Percentiles rank a stretch among this genome's conserved stretches.
These are phyloP conservation scores for Coemansia sp. DNA, from an alignment of 192 early-diverging fungal species.

Conservation along the genomic window DNA sequence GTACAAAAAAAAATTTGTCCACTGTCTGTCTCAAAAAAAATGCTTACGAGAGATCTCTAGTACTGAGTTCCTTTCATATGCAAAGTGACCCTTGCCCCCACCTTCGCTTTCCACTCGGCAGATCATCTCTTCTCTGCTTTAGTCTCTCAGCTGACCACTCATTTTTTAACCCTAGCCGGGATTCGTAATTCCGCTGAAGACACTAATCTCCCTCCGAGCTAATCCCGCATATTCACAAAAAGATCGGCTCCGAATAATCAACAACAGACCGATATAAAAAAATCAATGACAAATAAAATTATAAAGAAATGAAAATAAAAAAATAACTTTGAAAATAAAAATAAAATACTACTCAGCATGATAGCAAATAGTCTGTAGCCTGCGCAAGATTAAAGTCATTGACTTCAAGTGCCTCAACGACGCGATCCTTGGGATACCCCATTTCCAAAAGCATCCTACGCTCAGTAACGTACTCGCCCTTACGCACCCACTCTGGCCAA, in stretches of 20 bases:
- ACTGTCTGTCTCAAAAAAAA: no score
- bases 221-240: neutral
- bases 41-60: neutral
- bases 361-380: conserved; percentile 56
- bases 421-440: conserved; percentile 57
- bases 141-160: neutral
- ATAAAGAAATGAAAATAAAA: neutral
- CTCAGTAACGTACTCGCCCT: conserved; percentile 43
- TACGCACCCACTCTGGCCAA: conserved; percentile 54
- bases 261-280: neutral
- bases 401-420: conserved; percentile 58
- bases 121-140: neutral
- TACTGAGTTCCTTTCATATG: neutral
- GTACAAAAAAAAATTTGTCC: no score
- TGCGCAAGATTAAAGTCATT: conserved; percentile 58
- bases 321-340: neutral
- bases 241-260: neutral
- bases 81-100: neutral
- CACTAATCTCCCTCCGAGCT: neutral
- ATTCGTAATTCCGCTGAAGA: neutral
- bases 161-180: neutral
- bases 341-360: conserved; percentile 17
- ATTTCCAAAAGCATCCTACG: conserved; percentile 53
- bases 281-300: neutral
- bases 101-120: neutral